phyloP scores from a whole-genome alignment of 192 early-diverging fungal species.

The Jimgerdemannia flammicorona region DNA sequence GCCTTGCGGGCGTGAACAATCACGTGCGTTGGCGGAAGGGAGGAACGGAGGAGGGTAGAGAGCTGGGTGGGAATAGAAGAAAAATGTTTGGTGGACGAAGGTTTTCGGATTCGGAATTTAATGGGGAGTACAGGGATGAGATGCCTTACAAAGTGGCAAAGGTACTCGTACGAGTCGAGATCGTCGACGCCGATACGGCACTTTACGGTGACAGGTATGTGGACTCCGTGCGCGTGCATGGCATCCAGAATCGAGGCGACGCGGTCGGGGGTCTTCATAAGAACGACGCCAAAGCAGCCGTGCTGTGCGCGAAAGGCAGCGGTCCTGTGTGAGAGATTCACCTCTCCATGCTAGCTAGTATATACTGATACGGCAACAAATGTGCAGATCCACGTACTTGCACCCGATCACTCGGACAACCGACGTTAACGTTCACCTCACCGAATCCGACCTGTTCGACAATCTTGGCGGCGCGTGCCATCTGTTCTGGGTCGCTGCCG shows the following conservation, averaged over 20 bases:
- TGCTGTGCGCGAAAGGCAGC: constrained; percentile 9
- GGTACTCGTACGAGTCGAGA: constrained; percentile 56
- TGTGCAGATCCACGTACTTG: constrained; percentile 36
- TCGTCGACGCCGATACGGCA: constrained; percentile 76
- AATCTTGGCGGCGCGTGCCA: constrained; percentile 48
- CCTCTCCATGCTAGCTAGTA: not conserved
- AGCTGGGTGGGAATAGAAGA: constrained; percentile 9
- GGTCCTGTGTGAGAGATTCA: not conserved
- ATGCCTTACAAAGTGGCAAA: constrained; percentile 43
- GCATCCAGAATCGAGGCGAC: constrained; percentile 55
- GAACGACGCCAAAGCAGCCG: constrained; percentile 60
- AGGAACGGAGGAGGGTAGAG: constrained; percentile 12
- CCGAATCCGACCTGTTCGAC: constrained; percentile 51
- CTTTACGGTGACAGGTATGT: constrained; percentile 63
- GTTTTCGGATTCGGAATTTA: not conserved
- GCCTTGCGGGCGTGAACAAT: constrained; percentile 72
- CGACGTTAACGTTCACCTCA: constrained; percentile 68
- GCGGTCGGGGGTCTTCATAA: constrained; percentile 62
- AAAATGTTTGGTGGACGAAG: not conserved
- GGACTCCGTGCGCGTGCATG: constrained; percentile 42
- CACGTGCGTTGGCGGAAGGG: constrained; percentile 38
- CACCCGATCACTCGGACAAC: constrained; percentile 69
- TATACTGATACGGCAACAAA: not conserved
- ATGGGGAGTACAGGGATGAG: not conserved
- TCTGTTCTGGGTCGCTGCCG: constrained; percentile 40